Percentiles rank a stretch among this genome's conserved stretches.
These are phyloP conservation scores for Hawksworthiomyces lignivorus DNA, from an alignment of 2,329 filamentous ascomycete species.

Conservation along the genomic window DNA sequence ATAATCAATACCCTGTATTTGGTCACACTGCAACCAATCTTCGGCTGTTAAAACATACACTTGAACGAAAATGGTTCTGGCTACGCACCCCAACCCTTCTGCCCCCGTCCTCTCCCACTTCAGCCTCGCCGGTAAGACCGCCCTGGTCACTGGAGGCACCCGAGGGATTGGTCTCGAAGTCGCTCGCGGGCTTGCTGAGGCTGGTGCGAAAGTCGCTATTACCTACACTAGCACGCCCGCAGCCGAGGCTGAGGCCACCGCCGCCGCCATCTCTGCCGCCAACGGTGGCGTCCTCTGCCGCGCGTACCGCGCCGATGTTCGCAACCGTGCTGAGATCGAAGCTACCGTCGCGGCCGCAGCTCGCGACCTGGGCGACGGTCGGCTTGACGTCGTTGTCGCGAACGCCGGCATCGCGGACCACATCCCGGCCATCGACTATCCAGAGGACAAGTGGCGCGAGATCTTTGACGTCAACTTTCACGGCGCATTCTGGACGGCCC, in stretches of 20 bases:
- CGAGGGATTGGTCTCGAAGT: slow-evolving; percentile 7
- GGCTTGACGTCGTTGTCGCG: slow-evolving; percentile 32
- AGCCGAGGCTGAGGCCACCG: slow-evolving; percentile 24
- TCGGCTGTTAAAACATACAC: too few relatives aligned
- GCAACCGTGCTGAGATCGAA: slow-evolving; percentile 21
- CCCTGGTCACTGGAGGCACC: slow-evolving; percentile 4
- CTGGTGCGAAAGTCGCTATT: slow-evolving; percentile 3
- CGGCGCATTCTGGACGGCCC: slow-evolving; percentile 35
- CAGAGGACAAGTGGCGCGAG: slow-evolving; percentile 25
- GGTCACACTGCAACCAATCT: too few relatives aligned
- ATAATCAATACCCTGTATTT: too few relatives aligned
- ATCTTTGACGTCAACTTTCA: slow-evolving; percentile 28
- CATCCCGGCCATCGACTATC: slow-evolving; percentile 30
- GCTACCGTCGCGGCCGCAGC: slow-evolving; percentile 25
- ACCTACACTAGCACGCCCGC: slow-evolving; percentile 10
- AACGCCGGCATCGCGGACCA: slow-evolving; percentile 33
- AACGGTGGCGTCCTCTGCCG: slow-evolving; percentile 25
- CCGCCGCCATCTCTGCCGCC: slow-evolving; percentile 14
- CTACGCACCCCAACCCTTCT: slow-evolving; percentile 21
- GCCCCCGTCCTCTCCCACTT: slow-evolving; percentile 25
- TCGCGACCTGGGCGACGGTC: slow-evolving; percentile 28
- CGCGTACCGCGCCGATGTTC: slow-evolving; percentile 31
- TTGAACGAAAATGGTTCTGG: slow-evolving; percentile 22
- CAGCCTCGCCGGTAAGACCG: slow-evolving; percentile 9
- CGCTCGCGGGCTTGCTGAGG: slow-evolving; percentile 3